Percentiles rank a stretch among this genome's conserved stretches.
Evolutionary conservation across 352 stramenopile genomes (phyloP).

Genomic region (Thalassiosira sp.): DNA sequence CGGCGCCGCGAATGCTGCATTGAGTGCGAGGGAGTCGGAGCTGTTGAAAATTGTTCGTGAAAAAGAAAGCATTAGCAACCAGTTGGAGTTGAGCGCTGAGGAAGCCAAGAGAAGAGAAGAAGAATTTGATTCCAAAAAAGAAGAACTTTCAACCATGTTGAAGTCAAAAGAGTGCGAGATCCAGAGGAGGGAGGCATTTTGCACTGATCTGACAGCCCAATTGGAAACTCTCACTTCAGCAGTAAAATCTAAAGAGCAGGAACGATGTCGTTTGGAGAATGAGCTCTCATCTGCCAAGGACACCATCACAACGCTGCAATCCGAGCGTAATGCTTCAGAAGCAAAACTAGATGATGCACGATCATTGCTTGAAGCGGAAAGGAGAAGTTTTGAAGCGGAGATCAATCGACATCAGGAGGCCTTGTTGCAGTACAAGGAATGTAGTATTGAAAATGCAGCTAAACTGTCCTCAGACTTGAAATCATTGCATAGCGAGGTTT

Average conservation of each 20-base stretch:
- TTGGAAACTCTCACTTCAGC: slow-evolving; percentile 14
- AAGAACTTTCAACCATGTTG: background rate
- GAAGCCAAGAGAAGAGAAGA: slow-evolving; percentile 10
- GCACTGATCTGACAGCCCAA: slow-evolving; percentile 1
- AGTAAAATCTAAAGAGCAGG: slow-evolving; percentile 19
- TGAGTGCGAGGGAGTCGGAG: slow-evolving; percentile 27
- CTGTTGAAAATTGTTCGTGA: slow-evolving; percentile 13
- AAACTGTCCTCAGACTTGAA: slow-evolving; percentile 21
- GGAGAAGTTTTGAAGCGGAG: slow-evolving; percentile 14
- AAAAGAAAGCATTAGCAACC: slow-evolving; percentile 15
- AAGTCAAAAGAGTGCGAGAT: background rate
- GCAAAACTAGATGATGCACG: slow-evolving; percentile 9
- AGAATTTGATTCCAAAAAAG: slow-evolving; percentile 3
- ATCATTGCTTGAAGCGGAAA: slow-evolving; percentile 19
- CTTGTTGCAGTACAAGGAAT: slow-evolving; percentile 13
- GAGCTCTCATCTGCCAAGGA: slow-evolving; percentile 21
- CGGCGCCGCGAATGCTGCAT: background rate
- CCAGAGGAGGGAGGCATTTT: background rate
- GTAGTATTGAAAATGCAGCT: slow-evolving; percentile 15
- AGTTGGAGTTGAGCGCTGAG: slow-evolving; percentile 2
- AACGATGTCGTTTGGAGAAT: slow-evolving; percentile 10
- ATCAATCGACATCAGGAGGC: slow-evolving; percentile 14
- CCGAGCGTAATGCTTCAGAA: slow-evolving; percentile 6
- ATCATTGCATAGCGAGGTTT: background rate
- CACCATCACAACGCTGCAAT: slow-evolving; percentile 8